phyloP scores from a whole-genome alignment of 192 early-diverging fungal genomes.

The Backusella australiensis region DNA sequence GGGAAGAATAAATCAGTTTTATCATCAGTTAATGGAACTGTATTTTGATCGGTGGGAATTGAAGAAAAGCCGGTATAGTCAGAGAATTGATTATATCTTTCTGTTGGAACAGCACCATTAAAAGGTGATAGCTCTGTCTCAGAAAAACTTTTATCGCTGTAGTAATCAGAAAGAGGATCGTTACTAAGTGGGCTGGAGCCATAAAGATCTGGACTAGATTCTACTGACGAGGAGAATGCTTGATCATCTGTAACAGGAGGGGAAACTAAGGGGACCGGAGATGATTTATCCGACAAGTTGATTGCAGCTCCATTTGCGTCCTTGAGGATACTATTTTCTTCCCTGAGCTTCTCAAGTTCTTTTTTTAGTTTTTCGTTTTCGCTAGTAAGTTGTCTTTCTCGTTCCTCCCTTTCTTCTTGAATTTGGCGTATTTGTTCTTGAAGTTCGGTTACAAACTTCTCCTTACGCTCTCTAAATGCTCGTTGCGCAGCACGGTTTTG shows the following conservation, averaged over 20 bases:
- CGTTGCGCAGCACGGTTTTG: constrained; percentile 41
- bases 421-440: constrained; percentile 72
- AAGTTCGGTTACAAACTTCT: constrained; percentile 78
- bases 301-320: constrained; percentile 8
- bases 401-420: constrained; percentile 56
- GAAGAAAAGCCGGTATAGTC: neutral
- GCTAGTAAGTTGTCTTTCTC: constrained; percentile 51
- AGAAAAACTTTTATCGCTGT: neutral
- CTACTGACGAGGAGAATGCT: neutral
- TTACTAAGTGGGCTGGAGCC: neutral
- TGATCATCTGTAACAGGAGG: constrained; percentile 4
- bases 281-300: neutral
- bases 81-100: neutral
- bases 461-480: constrained; percentile 87
- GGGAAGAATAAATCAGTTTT: neutral
- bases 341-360: constrained; percentile 48
- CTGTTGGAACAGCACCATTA: neutral
- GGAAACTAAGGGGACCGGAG: neutral
- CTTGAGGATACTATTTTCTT: constrained; percentile 49
- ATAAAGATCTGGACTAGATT: constrained; percentile 8
- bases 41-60: neutral
- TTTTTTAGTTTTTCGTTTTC: constrained; percentile 43
- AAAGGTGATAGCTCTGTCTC: neutral
- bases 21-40: neutral
- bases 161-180: constrained; percentile 1